phyloP scores from a whole-genome alignment of 345 rosid genomes.

The Passiflora organensis region DNA sequence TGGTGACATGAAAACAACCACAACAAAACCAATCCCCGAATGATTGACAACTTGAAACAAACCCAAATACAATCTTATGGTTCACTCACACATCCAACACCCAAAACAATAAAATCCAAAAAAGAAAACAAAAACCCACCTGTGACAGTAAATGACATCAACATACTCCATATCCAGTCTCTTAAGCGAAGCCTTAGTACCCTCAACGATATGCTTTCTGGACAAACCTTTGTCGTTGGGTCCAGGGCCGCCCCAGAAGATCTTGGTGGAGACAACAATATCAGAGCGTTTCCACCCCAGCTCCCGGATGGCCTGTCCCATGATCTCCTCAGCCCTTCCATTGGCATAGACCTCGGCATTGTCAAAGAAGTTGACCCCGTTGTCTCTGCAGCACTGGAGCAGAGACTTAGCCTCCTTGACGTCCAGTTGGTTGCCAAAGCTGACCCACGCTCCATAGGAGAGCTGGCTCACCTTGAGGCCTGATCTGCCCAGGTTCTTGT shows the following conservation, averaged over 20 bases:
- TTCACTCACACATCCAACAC: no score
- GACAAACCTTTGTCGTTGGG: constrained; percentile 92
- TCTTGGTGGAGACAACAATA: constrained; percentile 85
- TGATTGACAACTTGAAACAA: background rate
- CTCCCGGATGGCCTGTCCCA: constrained; percentile 97
- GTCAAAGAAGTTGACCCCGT: constrained; percentile 96
- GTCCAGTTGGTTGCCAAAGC: constrained; percentile 94
- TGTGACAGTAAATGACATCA: constrained; percentile 81
- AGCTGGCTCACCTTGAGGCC: constrained; percentile 93
- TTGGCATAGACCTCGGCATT: constrained; percentile 98
- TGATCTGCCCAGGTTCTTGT: constrained; percentile 81
- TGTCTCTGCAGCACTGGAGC: constrained; percentile 82
- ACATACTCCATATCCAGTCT: constrained; percentile 90
- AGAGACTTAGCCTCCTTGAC: constrained; percentile 93
- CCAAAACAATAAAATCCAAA: background rate
- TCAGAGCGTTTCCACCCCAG: constrained; percentile 98
- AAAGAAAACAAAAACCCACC: constrained; percentile 22
- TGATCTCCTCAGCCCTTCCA: constrained; percentile 96
- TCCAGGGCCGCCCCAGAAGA: constrained; percentile 98
- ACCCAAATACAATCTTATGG: no score
- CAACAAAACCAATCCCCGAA: no score
- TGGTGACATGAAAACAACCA: no score
- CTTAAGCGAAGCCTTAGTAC: constrained; percentile 87
- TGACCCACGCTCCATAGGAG: constrained; percentile 90
- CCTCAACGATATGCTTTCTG: constrained; percentile 88